A percentile compares a stretch with the other conserved stretches of the same genome.
Conservation (phyloP, 306 rosid species). For the Medicago arabica region DNA sequence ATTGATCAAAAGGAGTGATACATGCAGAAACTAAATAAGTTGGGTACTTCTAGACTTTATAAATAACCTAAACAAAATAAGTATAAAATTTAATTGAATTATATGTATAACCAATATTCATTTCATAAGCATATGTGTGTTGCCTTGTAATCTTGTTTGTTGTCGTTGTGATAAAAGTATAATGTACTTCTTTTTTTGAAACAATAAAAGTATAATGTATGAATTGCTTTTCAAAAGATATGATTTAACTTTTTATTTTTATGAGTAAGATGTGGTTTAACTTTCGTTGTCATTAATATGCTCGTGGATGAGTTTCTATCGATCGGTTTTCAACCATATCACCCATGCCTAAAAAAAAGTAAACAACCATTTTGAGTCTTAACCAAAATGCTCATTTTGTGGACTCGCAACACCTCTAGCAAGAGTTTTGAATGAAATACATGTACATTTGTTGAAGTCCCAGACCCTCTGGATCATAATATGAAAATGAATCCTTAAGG, state of each 20-base stretch:
- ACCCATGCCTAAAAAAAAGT: no score
- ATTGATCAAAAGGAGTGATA: background rate
- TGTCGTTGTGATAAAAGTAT: background rate
- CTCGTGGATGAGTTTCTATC: background rate
- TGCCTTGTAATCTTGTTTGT: slow-evolving; percentile 1
- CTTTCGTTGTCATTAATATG: background rate
- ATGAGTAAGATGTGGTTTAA: background rate
- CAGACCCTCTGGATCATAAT: no score
- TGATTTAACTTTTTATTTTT: background rate
- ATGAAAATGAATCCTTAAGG: no score
- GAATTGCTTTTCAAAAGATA: background rate
- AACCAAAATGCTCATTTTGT: no score
- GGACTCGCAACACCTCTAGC: no score
- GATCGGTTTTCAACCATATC: background rate
- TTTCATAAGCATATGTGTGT: background rate
- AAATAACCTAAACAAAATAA: slow-evolving; percentile 14
- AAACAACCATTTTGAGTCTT: background rate
- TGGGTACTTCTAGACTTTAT: background rate
- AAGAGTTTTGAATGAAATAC: no score
- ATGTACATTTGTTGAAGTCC: no score
- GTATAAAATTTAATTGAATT: background rate
- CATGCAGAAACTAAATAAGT: background rate
- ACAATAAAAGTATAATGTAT: background rate
- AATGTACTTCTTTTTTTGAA: no score
- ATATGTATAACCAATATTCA: background rate